phyloP scores from a whole-genome alignment of 2,329 filamentous ascomycete species.

The Calonectria pseudoturangicola region DNA sequence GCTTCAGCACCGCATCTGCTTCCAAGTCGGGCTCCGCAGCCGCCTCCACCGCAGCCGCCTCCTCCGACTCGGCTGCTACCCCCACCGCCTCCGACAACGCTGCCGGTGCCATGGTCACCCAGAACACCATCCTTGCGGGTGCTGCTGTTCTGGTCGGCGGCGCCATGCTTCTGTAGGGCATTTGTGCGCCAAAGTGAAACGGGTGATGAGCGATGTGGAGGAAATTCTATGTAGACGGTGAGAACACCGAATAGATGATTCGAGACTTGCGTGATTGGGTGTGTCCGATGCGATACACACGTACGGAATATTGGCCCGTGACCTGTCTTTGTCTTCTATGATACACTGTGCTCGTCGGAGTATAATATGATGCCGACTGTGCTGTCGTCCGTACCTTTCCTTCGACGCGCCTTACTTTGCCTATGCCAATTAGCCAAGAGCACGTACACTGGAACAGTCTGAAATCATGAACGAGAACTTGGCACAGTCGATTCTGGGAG shows the following conservation, averaged over 20 bases:
- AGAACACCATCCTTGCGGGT: slow-evolving; percentile 60
- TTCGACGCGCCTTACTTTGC: neutral
- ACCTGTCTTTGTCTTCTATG: neutral
- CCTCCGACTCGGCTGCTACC: slow-evolving; percentile 38
- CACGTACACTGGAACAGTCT: neutral
- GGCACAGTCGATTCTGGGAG: slow-evolving; percentile 23
- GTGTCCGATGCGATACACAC: slow-evolving; percentile 4
- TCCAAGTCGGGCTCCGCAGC: slow-evolving; percentile 13
- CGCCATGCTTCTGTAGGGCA: slow-evolving; percentile 59
- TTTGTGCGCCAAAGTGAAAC: slow-evolving; percentile 1
- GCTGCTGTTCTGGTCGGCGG: slow-evolving; percentile 60
- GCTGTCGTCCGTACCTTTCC: neutral
- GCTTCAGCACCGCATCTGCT: slow-evolving; percentile 10
- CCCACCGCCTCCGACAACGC: slow-evolving; percentile 53
- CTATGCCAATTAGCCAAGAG: neutral
- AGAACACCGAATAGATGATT: slow-evolving; percentile 38
- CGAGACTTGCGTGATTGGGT: slow-evolving; percentile 20
- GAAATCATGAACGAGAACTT: slow-evolving; percentile 18
- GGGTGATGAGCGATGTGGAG: slow-evolving; percentile 14
- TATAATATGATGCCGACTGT: neutral
- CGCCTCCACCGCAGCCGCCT: slow-evolving; percentile 26
- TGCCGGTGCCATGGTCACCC: slow-evolving; percentile 57
- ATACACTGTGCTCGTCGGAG: slow-evolving; percentile 4
- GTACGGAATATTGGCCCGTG: slow-evolving; percentile 2
- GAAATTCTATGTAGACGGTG: slow-evolving; percentile 18